These are phyloP conservation scores for Lichtheimia hyalospora DNA, from an alignment of 371 early-diverging fungal genomes.

Conservation along the genomic window DNA sequence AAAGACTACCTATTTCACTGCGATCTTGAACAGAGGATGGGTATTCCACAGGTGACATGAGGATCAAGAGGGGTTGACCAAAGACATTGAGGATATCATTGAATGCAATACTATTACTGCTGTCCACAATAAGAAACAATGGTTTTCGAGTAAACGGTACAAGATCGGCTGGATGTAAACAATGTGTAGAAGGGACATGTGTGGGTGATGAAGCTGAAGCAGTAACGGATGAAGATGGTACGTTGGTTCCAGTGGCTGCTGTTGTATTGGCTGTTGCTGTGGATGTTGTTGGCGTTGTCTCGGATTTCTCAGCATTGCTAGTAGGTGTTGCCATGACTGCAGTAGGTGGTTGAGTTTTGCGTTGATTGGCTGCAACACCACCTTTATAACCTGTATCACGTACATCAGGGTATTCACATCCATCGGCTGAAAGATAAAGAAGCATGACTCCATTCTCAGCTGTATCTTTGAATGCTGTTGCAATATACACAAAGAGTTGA, in stretches of 20 bases:
- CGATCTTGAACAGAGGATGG: slow-evolving; percentile 79
- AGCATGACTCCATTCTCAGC: slow-evolving; percentile 81
- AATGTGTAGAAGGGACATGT: slow-evolving; percentile 51
- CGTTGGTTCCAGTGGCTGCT: not conserved
- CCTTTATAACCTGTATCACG: slow-evolving; percentile 64
- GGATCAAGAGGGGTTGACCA: slow-evolving; percentile 81
- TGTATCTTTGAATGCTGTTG: slow-evolving; percentile 91
- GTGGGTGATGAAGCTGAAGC: not conserved
- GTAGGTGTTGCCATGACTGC: not conserved
- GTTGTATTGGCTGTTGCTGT: slow-evolving; percentile 6
- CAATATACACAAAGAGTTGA: slow-evolving; percentile 83
- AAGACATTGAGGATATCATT: slow-evolving; percentile 77
- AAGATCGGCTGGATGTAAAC: slow-evolving; percentile 88
- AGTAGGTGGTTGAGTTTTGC: slow-evolving; percentile 11
- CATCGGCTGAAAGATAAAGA: slow-evolving; percentile 91
- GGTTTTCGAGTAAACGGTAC: slow-evolving; percentile 93
- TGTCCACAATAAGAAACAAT: slow-evolving; percentile 90
- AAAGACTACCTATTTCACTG: slow-evolving; percentile 84
- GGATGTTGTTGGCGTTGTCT: slow-evolving; percentile 4
- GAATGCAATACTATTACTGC: slow-evolving; percentile 80
- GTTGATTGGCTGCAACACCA: slow-evolving; percentile 61
- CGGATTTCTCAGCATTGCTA: slow-evolving; percentile 8
- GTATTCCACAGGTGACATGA: slow-evolving; percentile 89
- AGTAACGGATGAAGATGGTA: slow-evolving; percentile 5
- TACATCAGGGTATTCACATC: slow-evolving; percentile 51